Percentiles rank a stretch among this genome's conserved stretches.
phyloP scores from a whole-genome alignment of 2,329 filamentous ascomycete genomes.

The Pseudogymnoascus sp. region DNA sequence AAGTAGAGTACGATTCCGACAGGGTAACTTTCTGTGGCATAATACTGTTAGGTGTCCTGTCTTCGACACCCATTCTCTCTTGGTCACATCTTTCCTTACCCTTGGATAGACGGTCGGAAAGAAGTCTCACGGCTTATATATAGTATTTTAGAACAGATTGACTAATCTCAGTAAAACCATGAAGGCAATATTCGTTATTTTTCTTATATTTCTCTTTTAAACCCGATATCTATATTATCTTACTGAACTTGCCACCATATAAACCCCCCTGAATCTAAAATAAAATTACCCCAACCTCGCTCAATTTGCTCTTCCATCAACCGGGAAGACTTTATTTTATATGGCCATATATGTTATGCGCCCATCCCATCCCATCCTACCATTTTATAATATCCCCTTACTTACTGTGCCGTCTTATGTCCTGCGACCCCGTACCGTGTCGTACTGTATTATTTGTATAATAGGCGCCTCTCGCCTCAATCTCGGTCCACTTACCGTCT shows the following conservation, averaged over 20 bases:
- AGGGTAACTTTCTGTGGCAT: background rate
- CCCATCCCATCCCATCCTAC: background rate
- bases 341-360: background rate
- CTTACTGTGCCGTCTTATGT: background rate
- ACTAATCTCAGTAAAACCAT: background rate
- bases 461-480: background rate
- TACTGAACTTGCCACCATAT: background rate
- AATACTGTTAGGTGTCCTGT: background rate
- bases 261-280: background rate
- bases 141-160: background rate
- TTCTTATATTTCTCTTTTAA: background rate
- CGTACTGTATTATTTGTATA: slow-evolving; percentile 2
- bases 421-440: background rate
- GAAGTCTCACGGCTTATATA: background rate
- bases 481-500: slow-evolving; percentile 27
- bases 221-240: background rate
- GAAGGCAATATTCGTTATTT: background rate
- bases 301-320: background rate
- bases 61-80: background rate
- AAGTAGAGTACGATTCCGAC: background rate
- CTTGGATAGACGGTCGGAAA: background rate
- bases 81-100: too few relatives aligned
- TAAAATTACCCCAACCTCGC: background rate
- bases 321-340: background rate
- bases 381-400: background rate